phyloP scores from a whole-genome alignment of 495 filamentous ascomycete species.

The Penicillium paradoxum region DNA sequence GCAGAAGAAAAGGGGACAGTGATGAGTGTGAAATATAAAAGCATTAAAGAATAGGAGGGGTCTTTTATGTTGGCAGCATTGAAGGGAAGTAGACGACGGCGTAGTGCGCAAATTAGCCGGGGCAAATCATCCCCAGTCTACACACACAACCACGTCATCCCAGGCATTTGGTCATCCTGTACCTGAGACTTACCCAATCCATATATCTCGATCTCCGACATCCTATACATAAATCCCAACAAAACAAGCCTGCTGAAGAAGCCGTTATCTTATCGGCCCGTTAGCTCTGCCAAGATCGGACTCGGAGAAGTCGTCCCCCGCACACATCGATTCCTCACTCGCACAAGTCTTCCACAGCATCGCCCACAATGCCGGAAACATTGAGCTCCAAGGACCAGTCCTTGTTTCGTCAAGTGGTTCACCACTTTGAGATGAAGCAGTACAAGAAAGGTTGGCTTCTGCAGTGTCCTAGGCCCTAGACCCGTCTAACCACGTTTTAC shows the following conservation, averaged over 20 bases:
- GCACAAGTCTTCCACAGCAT: slow-evolving; percentile 30
- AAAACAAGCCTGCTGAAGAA: not conserved
- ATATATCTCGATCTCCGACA: too few species aligned
- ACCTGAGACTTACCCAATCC: too few species aligned
- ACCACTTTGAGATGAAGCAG: slow-evolving; percentile 95
- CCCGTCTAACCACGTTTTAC: slow-evolving; percentile 20
- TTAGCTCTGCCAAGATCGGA: slow-evolving; percentile 28
- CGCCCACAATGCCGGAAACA: slow-evolving; percentile 67
- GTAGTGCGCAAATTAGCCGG: too few species aligned
- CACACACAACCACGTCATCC: too few species aligned
- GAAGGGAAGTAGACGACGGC: too few species aligned
- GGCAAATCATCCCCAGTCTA: too few species aligned
- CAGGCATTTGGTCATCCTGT: too few species aligned
- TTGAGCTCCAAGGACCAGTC: slow-evolving; percentile 85
- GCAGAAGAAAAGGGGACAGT: too few species aligned
- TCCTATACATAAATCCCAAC: too few species aligned
- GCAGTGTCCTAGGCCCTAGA: not conserved
- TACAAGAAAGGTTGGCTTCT: slow-evolving; percentile 75
- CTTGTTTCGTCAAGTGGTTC: slow-evolving; percentile 89
- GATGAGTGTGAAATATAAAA: too few species aligned
- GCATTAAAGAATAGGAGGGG: too few species aligned
- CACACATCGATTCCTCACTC: slow-evolving; percentile 40
- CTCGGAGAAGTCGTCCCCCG: slow-evolving; percentile 36
- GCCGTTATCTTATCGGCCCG: slow-evolving; percentile 26
- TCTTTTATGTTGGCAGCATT: too few species aligned